Evolutionary conservation across 1,284 basidiomycete species (phyloP).

Genomic region (Coniferiporia sulphurascens): DNA sequence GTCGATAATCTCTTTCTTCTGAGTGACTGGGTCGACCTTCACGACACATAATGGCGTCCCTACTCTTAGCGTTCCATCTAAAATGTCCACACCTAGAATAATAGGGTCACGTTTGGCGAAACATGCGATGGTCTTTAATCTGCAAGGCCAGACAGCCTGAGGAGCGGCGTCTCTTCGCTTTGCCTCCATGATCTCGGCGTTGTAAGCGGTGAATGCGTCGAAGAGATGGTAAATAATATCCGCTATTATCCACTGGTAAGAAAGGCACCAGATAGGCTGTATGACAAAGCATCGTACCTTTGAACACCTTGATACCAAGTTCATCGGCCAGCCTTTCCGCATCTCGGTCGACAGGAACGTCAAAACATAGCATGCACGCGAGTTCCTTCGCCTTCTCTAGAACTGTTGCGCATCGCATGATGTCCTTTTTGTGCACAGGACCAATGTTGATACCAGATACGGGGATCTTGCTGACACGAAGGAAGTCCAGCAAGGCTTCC

Average conservation of each 20-base stretch:
- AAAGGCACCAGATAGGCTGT: conserved; percentile 1
- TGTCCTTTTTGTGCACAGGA: conserved; percentile 94
- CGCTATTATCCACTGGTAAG: conserved; percentile 41
- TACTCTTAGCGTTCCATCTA: conserved; percentile 89
- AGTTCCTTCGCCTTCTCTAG: conserved; percentile 95
- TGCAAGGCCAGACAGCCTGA: conserved; percentile 95
- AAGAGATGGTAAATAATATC: conserved; percentile 99
- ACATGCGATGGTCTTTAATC: conserved; percentile 86
- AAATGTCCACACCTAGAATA: conserved; percentile 95
- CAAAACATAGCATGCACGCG: conserved; percentile 95
- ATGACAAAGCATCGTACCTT: conserved; percentile 46
- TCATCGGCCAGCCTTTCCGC: conserved; percentile 90
- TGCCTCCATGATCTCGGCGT: conserved; percentile 89
- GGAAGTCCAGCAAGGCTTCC: conserved; percentile 95
- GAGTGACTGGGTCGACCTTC: conserved; percentile 79
- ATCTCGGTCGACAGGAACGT: conserved; percentile 91
- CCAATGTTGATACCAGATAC: conserved; percentile 98
- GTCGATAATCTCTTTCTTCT: conserved; percentile 87
- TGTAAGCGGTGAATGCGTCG: conserved; percentile 97
- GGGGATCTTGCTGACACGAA: conserved; percentile 94
- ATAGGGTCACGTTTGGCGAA: conserved; percentile 98
- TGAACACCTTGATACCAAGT: conserved; percentile 91
- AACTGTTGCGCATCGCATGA: conserved; percentile 93
- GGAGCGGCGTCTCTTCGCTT: conserved; percentile 90
- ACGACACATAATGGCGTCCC: conserved; percentile 97